Percentiles rank a stretch among this genome's conserved stretches.
phyloP scores from a whole-genome alignment of 441 rosid genomes.

The Croton laevigatus region DNA sequence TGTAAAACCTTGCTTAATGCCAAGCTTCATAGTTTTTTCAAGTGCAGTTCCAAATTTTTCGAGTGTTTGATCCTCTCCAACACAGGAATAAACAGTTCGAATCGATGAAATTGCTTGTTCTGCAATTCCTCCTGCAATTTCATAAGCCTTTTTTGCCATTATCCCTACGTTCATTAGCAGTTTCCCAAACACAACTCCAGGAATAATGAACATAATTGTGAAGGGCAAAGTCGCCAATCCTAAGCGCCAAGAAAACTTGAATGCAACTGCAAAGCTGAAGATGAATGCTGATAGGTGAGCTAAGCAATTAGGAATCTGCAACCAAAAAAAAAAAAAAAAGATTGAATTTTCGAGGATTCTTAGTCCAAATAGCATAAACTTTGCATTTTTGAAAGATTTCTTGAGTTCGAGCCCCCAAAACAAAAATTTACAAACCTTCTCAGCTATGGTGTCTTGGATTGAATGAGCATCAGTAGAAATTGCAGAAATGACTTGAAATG shows the following conservation, averaged over 20 bases:
- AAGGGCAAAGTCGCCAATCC: slow-evolving; percentile 54
- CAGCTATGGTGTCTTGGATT: slow-evolving; percentile 57
- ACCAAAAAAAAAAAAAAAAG: not conserved
- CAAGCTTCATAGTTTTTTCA: slow-evolving; percentile 40
- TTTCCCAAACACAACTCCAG: slow-evolving; percentile 52
- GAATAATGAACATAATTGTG: slow-evolving; percentile 46
- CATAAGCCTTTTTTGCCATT: slow-evolving; percentile 51
- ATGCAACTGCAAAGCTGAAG: slow-evolving; percentile 44
- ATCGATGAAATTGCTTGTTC: slow-evolving; percentile 70
- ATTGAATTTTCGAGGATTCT: too few species aligned
- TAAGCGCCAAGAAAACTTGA: slow-evolving; percentile 50
- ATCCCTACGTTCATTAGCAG: slow-evolving; percentile 44
- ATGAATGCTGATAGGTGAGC: slow-evolving; percentile 44
- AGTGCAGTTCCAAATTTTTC: slow-evolving; percentile 44
- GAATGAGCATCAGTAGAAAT: slow-evolving; percentile 55
- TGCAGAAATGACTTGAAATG: slow-evolving; percentile 49
- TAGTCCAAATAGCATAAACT: too few species aligned
- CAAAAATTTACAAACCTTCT: slow-evolving; percentile 35
- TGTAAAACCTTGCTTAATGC: slow-evolving; percentile 54
- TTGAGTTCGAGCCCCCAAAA: too few species aligned
- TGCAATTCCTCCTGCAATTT: slow-evolving; percentile 56
- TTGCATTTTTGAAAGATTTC: too few species aligned
- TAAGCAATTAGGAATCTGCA: slow-evolving; percentile 54
- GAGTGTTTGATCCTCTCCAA: slow-evolving; percentile 50
- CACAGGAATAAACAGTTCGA: slow-evolving; percentile 56